Percentiles rank a stretch among this genome's conserved stretches.
Evolutionary conservation across 768 basidiomycete genomes (phyloP).

Genomic region (Suillus ampliporus): DNA sequence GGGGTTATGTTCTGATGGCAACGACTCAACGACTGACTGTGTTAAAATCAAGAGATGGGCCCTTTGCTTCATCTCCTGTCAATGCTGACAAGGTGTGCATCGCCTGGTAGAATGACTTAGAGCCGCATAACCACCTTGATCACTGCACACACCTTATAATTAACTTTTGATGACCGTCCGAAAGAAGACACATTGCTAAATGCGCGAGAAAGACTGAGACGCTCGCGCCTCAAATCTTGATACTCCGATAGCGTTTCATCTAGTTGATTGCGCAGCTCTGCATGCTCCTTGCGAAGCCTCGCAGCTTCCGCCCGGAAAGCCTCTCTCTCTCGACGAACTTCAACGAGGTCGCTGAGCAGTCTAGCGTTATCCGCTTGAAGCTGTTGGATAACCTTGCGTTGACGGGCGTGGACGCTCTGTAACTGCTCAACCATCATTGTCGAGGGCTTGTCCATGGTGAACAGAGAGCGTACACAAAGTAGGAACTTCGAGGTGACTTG

Average conservation of each 20-base stretch:
- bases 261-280: slow-evolving; percentile 26
- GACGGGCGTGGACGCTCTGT: slow-evolving; percentile 28
- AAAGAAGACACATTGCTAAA: background rate
- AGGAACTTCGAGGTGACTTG: slow-evolving; percentile 1
- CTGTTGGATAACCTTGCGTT: slow-evolving; percentile 31
- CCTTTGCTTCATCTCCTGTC: slow-evolving; percentile 1
- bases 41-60: slow-evolving; percentile 9
- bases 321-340: slow-evolving; percentile 35
- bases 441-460: slow-evolving; percentile 19
- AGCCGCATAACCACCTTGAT: background rate
- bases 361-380: slow-evolving; percentile 32
- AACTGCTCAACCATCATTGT: slow-evolving; percentile 31
- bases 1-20: background rate
- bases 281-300: slow-evolving; percentile 25
- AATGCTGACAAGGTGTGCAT: slow-evolving; percentile 6
- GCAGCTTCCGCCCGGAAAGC: slow-evolving; percentile 27
- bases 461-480: background rate
- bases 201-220: slow-evolving; percentile 21
- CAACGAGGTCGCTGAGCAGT: slow-evolving; percentile 28
- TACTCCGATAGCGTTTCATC: slow-evolving; percentile 24
- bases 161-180: slow-evolving; percentile 7
- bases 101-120: slow-evolving; percentile 1
- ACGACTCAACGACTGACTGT: slow-evolving; percentile 3
- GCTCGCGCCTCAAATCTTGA: slow-evolving; percentile 31
- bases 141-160: slow-evolving; percentile 18